Evolutionary conservation across 768 basidiomycete species (phyloP).

Genomic region (Hypholoma fasciculare): DNA sequence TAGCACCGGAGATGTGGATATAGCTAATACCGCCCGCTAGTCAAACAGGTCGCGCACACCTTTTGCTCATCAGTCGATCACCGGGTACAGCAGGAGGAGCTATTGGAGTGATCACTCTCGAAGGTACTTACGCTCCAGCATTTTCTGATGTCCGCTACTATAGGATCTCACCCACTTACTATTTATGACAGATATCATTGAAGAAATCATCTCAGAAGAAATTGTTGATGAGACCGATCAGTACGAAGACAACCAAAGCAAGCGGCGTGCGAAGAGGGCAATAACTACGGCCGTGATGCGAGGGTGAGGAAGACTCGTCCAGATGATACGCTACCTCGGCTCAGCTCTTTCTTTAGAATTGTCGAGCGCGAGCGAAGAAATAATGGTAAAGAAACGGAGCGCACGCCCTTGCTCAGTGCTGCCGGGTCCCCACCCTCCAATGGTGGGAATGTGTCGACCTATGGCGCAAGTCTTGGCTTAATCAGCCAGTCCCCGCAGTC

Average conservation of each 20-base stretch:
- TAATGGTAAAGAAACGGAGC: constrained; percentile 30
- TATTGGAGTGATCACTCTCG: constrained; percentile 88
- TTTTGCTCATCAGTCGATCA: constrained; percentile 80
- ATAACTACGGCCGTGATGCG: constrained; percentile 80
- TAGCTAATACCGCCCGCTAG: constrained; percentile 30
- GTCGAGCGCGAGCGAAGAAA: constrained; percentile 34
- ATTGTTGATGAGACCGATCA: constrained; percentile 95
- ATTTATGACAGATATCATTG: constrained; percentile 62
- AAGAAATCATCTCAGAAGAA: constrained; percentile 96
- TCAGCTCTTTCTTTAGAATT: constrained; percentile 8
- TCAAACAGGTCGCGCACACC: constrained; percentile 93
- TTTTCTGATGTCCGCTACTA: neutral
- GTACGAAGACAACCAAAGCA: constrained; percentile 85
- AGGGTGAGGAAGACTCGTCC: constrained; percentile 46
- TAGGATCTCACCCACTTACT: neutral
- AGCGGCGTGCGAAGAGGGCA: constrained; percentile 67
- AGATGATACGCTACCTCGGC: neutral
- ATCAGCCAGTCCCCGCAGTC: constrained; percentile 19
- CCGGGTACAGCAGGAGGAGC: constrained; percentile 85
- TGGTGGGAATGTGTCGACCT: neutral
- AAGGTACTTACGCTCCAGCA: constrained; percentile 48
- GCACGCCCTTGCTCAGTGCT: constrained; percentile 32
- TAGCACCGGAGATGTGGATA: too few relatives aligned
- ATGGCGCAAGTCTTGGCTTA: constrained; percentile 7
- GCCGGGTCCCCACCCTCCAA: neutral